Conservation (phyloP, 768 basidiomycete genomes). For the Naganishia randhawae region DNA sequence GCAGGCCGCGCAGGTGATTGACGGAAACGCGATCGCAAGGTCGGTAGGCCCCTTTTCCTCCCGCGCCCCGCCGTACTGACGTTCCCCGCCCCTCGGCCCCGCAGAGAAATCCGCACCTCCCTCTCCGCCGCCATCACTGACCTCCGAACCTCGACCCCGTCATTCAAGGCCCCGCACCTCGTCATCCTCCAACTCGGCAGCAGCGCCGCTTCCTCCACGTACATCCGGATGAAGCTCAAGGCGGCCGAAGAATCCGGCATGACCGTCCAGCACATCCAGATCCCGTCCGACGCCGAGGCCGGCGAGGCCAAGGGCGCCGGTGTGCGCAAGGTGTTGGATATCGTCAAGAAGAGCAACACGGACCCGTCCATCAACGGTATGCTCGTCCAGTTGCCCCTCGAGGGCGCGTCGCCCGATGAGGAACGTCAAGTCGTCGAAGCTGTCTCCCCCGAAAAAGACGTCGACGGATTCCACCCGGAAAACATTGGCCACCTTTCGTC, state of each 20-base stretch:
- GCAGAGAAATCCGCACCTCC: conserved; percentile 72
- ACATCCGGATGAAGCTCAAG: conserved; percentile 96
- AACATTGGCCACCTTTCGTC: conserved; percentile 95
- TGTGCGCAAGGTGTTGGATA: conserved; percentile 69
- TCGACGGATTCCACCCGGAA: conserved; percentile 99
- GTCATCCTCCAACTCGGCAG: conserved; percentile 91
- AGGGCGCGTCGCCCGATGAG: conserved; percentile 72
- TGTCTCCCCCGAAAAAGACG: conserved; percentile 87
- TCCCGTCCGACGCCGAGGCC: conserved; percentile 48
- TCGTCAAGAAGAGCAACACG: conserved; percentile 75
- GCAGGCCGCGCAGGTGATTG: conserved; percentile 60
- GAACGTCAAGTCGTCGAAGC: conserved; percentile 92
- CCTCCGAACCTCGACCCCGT: conserved; percentile 67
- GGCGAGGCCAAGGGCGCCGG: conserved; percentile 40
- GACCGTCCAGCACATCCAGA: conserved; percentile 69
- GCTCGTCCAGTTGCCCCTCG: conserved; percentile 89
- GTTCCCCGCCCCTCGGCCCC: neutral
- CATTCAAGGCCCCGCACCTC: conserved; percentile 77
- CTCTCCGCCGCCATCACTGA: conserved; percentile 68
- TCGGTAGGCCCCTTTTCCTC: conserved; percentile 48
- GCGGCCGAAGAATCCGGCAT: conserved; percentile 93
- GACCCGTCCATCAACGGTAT: conserved; percentile 81
- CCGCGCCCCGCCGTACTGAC: neutral
- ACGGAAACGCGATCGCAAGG: conserved; percentile 82
- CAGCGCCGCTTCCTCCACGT: conserved; percentile 81